Evolutionary conservation across 2,329 filamentous ascomycete genomes (phyloP), one percentile per base, ranked within the genome.

Genomic region (Aspergillus unguis): DNA sequence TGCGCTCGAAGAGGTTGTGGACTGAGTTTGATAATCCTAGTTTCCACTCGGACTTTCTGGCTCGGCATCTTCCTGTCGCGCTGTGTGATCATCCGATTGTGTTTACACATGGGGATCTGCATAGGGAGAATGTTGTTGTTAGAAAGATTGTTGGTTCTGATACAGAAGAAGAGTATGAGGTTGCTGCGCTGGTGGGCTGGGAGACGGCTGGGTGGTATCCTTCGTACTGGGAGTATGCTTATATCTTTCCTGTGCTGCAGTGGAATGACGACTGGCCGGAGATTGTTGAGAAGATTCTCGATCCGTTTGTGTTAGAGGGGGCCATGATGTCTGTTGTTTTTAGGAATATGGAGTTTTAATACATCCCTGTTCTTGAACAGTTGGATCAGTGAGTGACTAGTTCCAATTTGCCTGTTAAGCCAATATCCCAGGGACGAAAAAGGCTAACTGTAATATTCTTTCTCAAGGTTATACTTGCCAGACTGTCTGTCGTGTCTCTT

Each of bases 151-250:
- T 26, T 23, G 36, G 36, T 36, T 36, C 43, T 26, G 23, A 11
- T 27, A 35, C 31, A 10, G 31, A 35, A 27, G 32, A 45, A 36
- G 43, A 26, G 32, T 45, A 75, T 48, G 60, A 70, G 4, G 61
- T 82, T 29, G 69, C 73, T 36, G 76, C 74, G 6, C 61, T 67
- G 28, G 51, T 68, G 56, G 62, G 67, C 47, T 67, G 60, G 65
- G 63, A 67, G 55, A 64, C 63, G 28, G 61, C 66, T 51, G 62
- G 66, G 9, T 43, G 58, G 63, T 68, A 65, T 60, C 65, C 62
- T 7, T 62, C 54, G 41, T 68, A 69, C 53, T 68, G 61, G 62
- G 63, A 67, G 62, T 69, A 68, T 38, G 74, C 71, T 5, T 32
- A 36, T 45, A 36, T 45, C 17, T 44, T 33, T n/a, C 43, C 43